These are phyloP conservation scores for Ramalina peruviana DNA, from an alignment of 495 filamentous ascomycete genomes.

Conservation along the genomic window DNA sequence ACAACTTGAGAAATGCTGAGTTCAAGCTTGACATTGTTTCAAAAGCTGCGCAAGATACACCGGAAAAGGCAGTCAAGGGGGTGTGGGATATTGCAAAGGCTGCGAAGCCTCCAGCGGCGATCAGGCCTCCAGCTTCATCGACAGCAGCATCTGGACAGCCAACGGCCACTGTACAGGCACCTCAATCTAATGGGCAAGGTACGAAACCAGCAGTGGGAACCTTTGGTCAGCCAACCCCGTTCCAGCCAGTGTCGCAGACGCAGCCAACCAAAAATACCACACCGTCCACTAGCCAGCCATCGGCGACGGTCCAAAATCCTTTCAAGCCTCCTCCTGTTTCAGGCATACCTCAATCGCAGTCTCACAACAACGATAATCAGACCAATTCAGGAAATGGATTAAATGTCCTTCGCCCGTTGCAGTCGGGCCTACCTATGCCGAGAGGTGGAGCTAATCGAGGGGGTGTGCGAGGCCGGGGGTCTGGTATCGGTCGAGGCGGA, in stretches of 20 bases:
- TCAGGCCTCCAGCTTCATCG: not conserved
- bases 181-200: slow-evolving; percentile 1
- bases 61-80: slow-evolving; percentile 62
- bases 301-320: not conserved
- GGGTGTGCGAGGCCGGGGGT: slow-evolving; percentile 27
- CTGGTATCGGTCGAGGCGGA: slow-evolving; percentile 32
- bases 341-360: not conserved
- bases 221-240: slow-evolving; percentile 11
- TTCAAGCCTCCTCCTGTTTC: not conserved
- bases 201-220: slow-evolving; percentile 14
- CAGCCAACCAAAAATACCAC: slow-evolving; percentile 13
- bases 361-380: slow-evolving; percentile 11
- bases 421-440: slow-evolving; percentile 38
- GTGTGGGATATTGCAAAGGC: slow-evolving; percentile 71
- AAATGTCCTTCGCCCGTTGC: slow-evolving; percentile 27
- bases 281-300: slow-evolving; percentile 2
- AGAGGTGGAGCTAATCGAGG: slow-evolving; percentile 29
- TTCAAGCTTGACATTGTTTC: slow-evolving; percentile 68
- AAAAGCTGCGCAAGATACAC: slow-evolving; percentile 69
- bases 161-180: slow-evolving; percentile 8
- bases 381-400: slow-evolving; percentile 21
- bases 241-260: slow-evolving; percentile 5
- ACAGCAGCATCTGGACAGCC: slow-evolving; percentile 4
- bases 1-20: slow-evolving; percentile 43
- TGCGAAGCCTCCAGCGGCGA: slow-evolving; percentile 41